phyloP scores from a whole-genome alignment of 345 rosid species.

The Rubroshorea leprosula region DNA sequence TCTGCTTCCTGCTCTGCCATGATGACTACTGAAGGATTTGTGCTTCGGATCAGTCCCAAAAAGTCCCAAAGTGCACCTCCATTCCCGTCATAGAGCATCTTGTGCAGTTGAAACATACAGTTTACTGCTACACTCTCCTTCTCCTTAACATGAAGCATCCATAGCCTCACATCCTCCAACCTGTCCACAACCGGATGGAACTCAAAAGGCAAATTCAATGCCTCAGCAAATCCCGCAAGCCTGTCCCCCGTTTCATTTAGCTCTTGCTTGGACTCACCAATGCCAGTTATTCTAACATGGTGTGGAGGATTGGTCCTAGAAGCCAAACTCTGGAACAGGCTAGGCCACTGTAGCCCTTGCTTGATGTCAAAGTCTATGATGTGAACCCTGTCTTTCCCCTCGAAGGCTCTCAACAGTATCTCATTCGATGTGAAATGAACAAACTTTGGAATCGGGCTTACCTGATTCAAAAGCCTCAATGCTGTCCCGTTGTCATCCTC shows the following conservation, averaged over 20 bases:
- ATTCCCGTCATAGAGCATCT: conserved; percentile 59
- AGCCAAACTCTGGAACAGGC: conserved; percentile 89
- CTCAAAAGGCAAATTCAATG: conserved; percentile 78
- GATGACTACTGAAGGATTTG: conserved; percentile 57
- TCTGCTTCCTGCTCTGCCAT: conserved; percentile 87
- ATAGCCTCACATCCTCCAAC: conserved; percentile 89
- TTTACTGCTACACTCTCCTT: conserved; percentile 75
- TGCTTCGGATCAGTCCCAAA: conserved; percentile 75
- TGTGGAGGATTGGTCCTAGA: conserved; percentile 73
- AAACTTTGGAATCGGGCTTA: conserved; percentile 82
- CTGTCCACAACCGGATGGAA: conserved; percentile 95
- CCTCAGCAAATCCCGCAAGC: conserved; percentile 73
- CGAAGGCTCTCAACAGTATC: conserved; percentile 85
- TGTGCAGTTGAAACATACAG: conserved; percentile 82
- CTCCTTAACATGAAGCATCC: conserved; percentile 99
- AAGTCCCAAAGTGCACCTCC: conserved; percentile 75
- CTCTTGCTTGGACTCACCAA: conserved; percentile 90
- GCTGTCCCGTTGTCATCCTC: conserved; percentile 72
- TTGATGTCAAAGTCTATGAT: conserved; percentile 89
- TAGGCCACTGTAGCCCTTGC: conserved; percentile 99
- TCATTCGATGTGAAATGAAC: conserved; percentile 89
- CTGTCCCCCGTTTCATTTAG: conserved; percentile 90
- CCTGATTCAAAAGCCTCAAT: conserved; percentile 86
- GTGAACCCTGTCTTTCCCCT: conserved; percentile 90
- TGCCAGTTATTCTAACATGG: conserved; percentile 83